Evolutionary conservation across 2,329 filamentous ascomycete species (phyloP).

Genomic region (Zymoseptoria ardabiliae): DNA sequence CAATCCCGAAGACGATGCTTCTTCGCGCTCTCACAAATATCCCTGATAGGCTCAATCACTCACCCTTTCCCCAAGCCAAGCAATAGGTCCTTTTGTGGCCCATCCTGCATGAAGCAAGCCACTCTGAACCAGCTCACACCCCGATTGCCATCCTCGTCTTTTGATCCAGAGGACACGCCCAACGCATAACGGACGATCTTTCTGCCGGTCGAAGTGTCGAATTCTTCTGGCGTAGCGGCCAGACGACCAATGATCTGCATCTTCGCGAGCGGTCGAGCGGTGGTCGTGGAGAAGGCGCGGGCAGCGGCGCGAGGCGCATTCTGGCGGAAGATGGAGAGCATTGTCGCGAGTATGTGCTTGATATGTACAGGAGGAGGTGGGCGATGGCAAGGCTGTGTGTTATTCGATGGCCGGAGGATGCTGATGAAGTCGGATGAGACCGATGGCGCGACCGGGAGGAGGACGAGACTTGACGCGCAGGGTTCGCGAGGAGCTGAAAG

Average conservation of each 20-base stretch:
- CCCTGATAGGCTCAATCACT: conserved; percentile 30
- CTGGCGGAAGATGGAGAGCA: conserved; percentile 44
- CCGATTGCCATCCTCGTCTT: conserved; percentile 58
- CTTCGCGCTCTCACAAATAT: neutral
- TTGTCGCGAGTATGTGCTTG: conserved; percentile 14
- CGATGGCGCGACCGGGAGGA: neutral
- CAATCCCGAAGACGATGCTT: neutral
- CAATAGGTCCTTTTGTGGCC: conserved; percentile 63
- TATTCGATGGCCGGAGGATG: neutral
- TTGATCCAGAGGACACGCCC: conserved; percentile 58
- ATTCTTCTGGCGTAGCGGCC: conserved; percentile 68
- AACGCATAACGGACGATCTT: conserved; percentile 73
- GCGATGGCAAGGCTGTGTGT: conserved; percentile 1
- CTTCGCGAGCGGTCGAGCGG: conserved; percentile 59
- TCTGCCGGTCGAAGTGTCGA: conserved; percentile 59
- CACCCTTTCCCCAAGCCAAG: conserved; percentile 77
- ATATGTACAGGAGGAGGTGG: neutral
- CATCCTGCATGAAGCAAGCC: conserved; percentile 62
- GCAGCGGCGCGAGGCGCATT: conserved; percentile 42
- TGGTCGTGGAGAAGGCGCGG: conserved; percentile 70
- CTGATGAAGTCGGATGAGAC: neutral
- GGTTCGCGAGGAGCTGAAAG: neutral
- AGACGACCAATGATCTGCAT: conserved; percentile 85
- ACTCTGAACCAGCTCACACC: conserved; percentile 82
- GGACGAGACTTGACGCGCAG: neutral